A percentile compares a stretch with the other conserved stretches of the same genome.
Evolutionary conservation across 768 basidiomycete genomes (phyloP).

Genomic region (Fibroporia radiculosa): DNA sequence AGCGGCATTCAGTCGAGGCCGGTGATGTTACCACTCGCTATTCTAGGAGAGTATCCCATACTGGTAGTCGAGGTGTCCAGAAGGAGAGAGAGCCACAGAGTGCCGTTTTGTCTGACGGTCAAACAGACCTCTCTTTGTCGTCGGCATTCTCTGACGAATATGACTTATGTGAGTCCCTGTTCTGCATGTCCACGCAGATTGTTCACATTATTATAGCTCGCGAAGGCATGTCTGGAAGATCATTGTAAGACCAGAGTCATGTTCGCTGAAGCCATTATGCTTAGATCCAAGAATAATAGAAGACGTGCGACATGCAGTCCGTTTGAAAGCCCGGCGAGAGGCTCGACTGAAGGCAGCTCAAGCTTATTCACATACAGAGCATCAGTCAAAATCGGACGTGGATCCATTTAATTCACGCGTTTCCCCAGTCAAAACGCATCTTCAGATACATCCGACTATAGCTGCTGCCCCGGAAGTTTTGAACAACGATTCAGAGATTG

Average conservation of each 20-base stretch:
- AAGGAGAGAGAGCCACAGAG: conserved; percentile 6
- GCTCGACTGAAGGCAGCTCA: conserved; percentile 41
- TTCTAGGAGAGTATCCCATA: conserved; percentile 13
- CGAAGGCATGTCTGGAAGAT: conserved; percentile 46
- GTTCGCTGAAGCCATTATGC: conserved; percentile 2
- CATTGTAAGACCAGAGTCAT: neutral
- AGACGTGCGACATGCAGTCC: conserved; percentile 71
- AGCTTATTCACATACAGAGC: conserved; percentile 19
- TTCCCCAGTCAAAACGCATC: conserved; percentile 19
- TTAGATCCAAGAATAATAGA: conserved; percentile 74
- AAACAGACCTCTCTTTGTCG: conserved; percentile 9
- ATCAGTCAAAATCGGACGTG: conserved; percentile 4
- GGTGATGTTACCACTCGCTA: neutral
- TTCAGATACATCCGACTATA: conserved; percentile 2
- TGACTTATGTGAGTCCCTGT: conserved; percentile 53
- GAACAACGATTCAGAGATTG: conserved; percentile 40
- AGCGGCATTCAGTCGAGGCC: neutral
- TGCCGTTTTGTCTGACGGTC: conserved; percentile 1
- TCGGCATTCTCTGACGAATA: conserved; percentile 63
- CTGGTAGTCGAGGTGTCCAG: conserved; percentile 6
- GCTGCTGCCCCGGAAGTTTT: conserved; percentile 1
- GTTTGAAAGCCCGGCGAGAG: conserved; percentile 67
- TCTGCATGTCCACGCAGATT: neutral
- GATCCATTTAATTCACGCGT: conserved; percentile 20
- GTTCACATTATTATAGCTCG: conserved; percentile 41